Evolutionary conservation across 768 basidiomycete genomes (phyloP), one percentile per base, ranked within the genome.

Genomic region (Inosperma sp.): DNA sequence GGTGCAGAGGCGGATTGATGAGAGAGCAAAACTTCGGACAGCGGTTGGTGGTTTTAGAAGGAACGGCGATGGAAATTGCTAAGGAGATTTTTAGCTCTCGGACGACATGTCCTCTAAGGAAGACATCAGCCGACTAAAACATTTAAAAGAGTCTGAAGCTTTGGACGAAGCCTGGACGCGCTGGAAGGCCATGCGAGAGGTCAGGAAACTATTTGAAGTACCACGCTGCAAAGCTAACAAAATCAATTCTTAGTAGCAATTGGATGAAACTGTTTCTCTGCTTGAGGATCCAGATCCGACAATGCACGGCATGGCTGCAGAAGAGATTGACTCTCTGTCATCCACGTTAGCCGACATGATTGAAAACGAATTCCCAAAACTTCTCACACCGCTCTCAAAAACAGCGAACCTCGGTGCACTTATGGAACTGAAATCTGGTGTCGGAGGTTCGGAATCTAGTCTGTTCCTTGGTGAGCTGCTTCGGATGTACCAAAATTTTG

Each of bases 361-460:
- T 25, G 64, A 71, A 26, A 57, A 59, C 10, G 80, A 75, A 0
- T 83, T 94, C 59, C 89, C 92, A 0, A 57, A 75, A 1, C 75
- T 93, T 3, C 80, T 95, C 50, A 74, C 89, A 2, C 92, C 90
- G 0, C 70, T 81, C 0, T 88, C 88, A 0, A 56, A 75, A 3
- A 91, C 90, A 1, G 69, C 71, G 0, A 65, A 77, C 3, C 71
- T 90, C 13, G 86, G 87, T 8, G 91, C 90, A 3, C 73, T 97
- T 43, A 71, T 99, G 54, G 95, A 98, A 59, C 72, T 98, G 41
- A 95, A 95, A 60, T 82, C 93, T 0, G 95, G 93, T 13, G 91
- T 93, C 0, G 95, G 95, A 0, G 95, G 95, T 1, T 83, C 84
- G 1, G 95, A 99, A 65, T 79, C 93, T 2, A 80, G 82, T 16